Evolutionary conservation across 129 eudicot genomes (phyloP).

Genomic region (Pseudognaphalium luteoalbum): DNA sequence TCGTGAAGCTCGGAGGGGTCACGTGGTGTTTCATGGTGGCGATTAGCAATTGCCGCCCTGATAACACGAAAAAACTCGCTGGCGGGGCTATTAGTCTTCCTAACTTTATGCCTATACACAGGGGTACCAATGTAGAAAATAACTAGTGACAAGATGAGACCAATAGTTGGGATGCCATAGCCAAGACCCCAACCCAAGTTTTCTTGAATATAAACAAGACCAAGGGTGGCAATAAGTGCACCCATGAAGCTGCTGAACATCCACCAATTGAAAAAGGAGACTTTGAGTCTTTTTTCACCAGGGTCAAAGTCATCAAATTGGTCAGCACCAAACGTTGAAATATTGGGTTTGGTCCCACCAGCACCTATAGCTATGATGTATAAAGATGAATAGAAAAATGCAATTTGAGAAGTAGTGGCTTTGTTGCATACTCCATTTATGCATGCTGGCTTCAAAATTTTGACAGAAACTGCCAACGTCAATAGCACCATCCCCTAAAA

Average conservation of each 20-base stretch:
- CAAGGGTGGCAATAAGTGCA: conserved; percentile 71
- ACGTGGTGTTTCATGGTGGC: conserved; percentile 47
- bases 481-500: conserved; percentile 84
- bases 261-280: conserved; percentile 97
- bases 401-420: conserved; percentile 61
- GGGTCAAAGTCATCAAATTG: conserved; percentile 90
- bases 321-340: conserved; percentile 96
- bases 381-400: conserved; percentile 76
- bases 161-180: conserved; percentile 84
- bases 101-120: conserved; percentile 74
- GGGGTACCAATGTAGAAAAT: conserved; percentile 87
- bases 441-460: conserved; percentile 72
- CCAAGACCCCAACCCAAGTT: conserved; percentile 95
- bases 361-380: conserved; percentile 87
- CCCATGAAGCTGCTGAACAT: conserved; percentile 87
- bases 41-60: conserved; percentile 50
- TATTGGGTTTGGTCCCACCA: conserved; percentile 95
- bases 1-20: conserved; percentile 62
- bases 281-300: conserved; percentile 67
- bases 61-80: conserved; percentile 49
- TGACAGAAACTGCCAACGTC: conserved; percentile 79
- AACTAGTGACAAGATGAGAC: conserved; percentile 60
- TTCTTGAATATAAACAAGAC: conserved; percentile 91
- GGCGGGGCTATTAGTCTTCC: conserved; percentile 53
- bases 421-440: conserved; percentile 66